Conservation (phyloP, 2,329 filamentous ascomycete species). For the Leptodontidium sp. region DNA sequence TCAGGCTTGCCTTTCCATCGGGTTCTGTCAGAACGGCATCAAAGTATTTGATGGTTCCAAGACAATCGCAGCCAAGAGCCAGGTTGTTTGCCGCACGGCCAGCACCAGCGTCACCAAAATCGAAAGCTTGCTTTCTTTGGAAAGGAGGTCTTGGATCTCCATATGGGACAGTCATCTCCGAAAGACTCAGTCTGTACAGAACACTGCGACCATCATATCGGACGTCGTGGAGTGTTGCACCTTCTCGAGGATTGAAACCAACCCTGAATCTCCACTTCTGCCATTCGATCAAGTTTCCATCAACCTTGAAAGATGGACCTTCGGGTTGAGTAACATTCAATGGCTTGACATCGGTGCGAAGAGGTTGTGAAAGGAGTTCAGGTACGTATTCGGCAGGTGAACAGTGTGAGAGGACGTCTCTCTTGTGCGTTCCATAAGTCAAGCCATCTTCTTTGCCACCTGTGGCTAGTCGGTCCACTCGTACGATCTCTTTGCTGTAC, state of each 20-base stretch:
- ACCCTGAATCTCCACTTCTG: constrained; percentile 71
- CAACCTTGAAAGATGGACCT: constrained; percentile 64
- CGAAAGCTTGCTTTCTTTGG: constrained; percentile 73
- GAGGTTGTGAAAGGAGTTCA: constrained; percentile 39
- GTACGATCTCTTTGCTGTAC: constrained; percentile 55
- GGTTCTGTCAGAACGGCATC: constrained; percentile 61
- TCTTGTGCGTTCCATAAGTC: constrained; percentile 52
- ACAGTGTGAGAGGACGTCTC: constrained; percentile 55
- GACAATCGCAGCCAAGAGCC: constrained; percentile 71
- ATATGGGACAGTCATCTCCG: constrained; percentile 71
- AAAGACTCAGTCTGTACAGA: constrained; percentile 64
- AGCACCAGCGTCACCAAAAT: constrained; percentile 72
- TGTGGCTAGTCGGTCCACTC: constrained; percentile 56
- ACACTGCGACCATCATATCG: constrained; percentile 66
- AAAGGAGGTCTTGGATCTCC: constrained; percentile 68
- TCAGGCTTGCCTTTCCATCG: constrained; percentile 60
- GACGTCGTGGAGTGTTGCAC: constrained; percentile 68
- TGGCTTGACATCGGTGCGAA: constrained; percentile 61
- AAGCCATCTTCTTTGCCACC: constrained; percentile 51
- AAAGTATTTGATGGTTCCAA: constrained; percentile 73
- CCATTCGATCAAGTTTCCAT: constrained; percentile 55
- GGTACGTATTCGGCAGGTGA: constrained; percentile 35
- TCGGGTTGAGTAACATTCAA: constrained; percentile 69
- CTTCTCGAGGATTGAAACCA: constrained; percentile 67
- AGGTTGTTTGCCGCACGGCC: constrained; percentile 73